Evolutionary conservation across 2,329 filamentous ascomycete species (phyloP).

Genomic region (Phaeomoniella chlamydospora): DNA sequence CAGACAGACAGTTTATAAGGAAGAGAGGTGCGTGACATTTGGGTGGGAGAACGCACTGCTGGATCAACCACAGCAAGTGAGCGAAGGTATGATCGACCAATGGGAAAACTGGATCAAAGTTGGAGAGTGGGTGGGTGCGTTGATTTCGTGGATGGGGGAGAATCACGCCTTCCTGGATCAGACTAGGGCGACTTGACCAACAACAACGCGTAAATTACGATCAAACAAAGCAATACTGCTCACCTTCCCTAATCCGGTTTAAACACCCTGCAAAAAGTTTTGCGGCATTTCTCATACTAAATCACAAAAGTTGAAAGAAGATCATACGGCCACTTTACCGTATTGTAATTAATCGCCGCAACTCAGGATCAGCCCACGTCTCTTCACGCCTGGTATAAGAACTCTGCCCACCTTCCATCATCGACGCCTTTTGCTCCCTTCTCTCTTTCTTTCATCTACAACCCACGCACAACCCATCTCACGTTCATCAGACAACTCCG

Average conservation of each 20-base stretch:
- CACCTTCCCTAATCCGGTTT: slow-evolving; percentile 9
- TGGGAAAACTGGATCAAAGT: slow-evolving; percentile 20
- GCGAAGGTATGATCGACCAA: slow-evolving; percentile 18
- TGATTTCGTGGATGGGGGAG: too few relatives aligned
- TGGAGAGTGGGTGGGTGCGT: too few relatives aligned
- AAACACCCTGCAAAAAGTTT: slow-evolving; percentile 1
- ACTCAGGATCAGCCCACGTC: slow-evolving; percentile 21
- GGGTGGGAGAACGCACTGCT: slow-evolving; percentile 19
- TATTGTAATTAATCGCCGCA: slow-evolving; percentile 25
- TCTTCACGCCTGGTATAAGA: slow-evolving; percentile 29
- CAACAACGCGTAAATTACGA: slow-evolving; percentile 8
- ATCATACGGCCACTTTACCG: slow-evolving; percentile 26
- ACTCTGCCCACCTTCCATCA: slow-evolving; percentile 24
- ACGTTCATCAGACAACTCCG: slow-evolving; percentile 9
- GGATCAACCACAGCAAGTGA: slow-evolving; percentile 31
- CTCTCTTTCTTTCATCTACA: slow-evolving; percentile 15
- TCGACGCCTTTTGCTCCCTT: slow-evolving; percentile 16
- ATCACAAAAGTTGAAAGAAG: slow-evolving; percentile 6
- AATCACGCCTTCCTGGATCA: slow-evolving; percentile 11
- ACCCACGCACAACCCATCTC: slow-evolving; percentile 19
- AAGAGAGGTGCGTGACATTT: slow-evolving; percentile 27
- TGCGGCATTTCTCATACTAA: slow-evolving; percentile 3
- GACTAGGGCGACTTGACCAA: slow-evolving; percentile 16
- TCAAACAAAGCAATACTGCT: slow-evolving; percentile 10
- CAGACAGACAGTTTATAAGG: slow-evolving; percentile 25